Percentiles rank a stretch among this genome's conserved stretches.
Conservation (phyloP, 768 basidiomycete species). For the Lactifluus volemus region DNA sequence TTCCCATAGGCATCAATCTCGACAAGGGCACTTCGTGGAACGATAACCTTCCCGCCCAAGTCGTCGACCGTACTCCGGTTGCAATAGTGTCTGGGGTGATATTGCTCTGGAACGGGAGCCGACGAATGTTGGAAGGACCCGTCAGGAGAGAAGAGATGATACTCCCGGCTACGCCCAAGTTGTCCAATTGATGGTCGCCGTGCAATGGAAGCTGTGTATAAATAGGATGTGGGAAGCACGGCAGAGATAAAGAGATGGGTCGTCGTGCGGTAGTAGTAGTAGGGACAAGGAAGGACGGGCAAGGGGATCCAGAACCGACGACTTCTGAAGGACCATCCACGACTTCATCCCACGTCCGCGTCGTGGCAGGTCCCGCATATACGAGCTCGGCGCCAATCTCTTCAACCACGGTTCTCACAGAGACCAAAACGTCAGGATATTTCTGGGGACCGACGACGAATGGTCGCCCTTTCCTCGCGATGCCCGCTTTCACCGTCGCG, state of each 20-base stretch:
- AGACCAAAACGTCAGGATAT: constrained; percentile 38
- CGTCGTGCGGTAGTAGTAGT: constrained; percentile 31
- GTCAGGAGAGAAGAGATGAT: constrained; percentile 50
- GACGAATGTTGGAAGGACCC: constrained; percentile 27
- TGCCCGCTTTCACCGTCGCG: constrained; percentile 74
- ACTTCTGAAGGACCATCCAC: constrained; percentile 28
- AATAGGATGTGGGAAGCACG: constrained; percentile 39
- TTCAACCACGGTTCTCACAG: constrained; percentile 37
- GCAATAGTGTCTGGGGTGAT: constrained; percentile 45
- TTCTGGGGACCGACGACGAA: constrained; percentile 63
- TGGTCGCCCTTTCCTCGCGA: constrained; percentile 52
- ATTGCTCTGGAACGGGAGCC: constrained; percentile 21
- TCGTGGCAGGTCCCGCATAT: constrained; percentile 27
- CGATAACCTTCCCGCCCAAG: constrained; percentile 81
- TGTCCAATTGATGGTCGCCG: constrained; percentile 80
- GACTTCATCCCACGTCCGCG: constrained; percentile 28
- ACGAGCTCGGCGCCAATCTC: constrained; percentile 32
- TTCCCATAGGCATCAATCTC: neutral
- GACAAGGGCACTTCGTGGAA: constrained; percentile 40
- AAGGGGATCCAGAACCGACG: constrained; percentile 25
- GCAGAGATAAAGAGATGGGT: constrained; percentile 35
- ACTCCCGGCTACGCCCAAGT: constrained; percentile 61
- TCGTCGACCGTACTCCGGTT: constrained; percentile 47
- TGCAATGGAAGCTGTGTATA: constrained; percentile 51
- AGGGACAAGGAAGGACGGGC: constrained; percentile 22